A percentile compares a stretch with the other conserved stretches of the same genome.
Conservation (phyloP, 2,329 filamentous ascomycete genomes). For the Cladosporium sp. region DNA sequence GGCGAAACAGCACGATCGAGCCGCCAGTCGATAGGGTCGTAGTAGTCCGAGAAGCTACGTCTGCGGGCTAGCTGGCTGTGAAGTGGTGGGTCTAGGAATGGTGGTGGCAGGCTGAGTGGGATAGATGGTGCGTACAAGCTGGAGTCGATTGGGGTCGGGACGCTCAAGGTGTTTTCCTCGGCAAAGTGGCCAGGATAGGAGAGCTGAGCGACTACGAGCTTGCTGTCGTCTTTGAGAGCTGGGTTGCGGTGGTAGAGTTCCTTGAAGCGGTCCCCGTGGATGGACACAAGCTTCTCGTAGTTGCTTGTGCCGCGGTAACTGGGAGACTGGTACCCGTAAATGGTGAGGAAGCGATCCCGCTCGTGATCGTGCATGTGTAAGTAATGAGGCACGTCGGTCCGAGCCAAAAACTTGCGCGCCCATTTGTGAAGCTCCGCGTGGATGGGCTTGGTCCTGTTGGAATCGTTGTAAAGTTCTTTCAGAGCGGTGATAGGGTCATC, state of each 20-base stretch:
- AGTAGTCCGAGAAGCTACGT: slow-evolving; percentile 3
- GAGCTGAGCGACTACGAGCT: slow-evolving; percentile 13
- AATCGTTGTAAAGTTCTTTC: slow-evolving; percentile 31
- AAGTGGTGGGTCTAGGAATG: not conserved
- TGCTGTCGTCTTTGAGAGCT: slow-evolving; percentile 19
- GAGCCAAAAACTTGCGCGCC: slow-evolving; percentile 21
- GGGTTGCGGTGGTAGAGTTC: slow-evolving; percentile 15
- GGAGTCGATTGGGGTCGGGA: not conserved
- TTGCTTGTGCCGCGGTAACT: slow-evolving; percentile 14
- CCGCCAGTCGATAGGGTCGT: not conserved
- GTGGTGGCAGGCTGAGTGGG: not conserved
- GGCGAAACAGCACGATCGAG: not conserved
- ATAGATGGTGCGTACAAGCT: not conserved
- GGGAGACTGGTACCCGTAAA: not conserved
- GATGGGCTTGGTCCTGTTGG: slow-evolving; percentile 16
- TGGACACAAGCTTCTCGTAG: slow-evolving; percentile 16
- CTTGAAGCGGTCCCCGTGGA: slow-evolving; percentile 11
- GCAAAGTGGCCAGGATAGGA: not conserved
- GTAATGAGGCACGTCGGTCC: slow-evolving; percentile 10
- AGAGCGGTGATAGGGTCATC: slow-evolving; percentile 36
- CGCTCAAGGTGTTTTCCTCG: not conserved
- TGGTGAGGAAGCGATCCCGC: not conserved
- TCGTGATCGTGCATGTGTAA: not conserved
- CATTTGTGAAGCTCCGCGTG: slow-evolving; percentile 25
- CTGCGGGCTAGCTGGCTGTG: not conserved